Evolutionary conservation across 208 protist genomes (phyloP), one percentile per base, ranked within the genome.

Genomic region (Leishmania major): DNA sequence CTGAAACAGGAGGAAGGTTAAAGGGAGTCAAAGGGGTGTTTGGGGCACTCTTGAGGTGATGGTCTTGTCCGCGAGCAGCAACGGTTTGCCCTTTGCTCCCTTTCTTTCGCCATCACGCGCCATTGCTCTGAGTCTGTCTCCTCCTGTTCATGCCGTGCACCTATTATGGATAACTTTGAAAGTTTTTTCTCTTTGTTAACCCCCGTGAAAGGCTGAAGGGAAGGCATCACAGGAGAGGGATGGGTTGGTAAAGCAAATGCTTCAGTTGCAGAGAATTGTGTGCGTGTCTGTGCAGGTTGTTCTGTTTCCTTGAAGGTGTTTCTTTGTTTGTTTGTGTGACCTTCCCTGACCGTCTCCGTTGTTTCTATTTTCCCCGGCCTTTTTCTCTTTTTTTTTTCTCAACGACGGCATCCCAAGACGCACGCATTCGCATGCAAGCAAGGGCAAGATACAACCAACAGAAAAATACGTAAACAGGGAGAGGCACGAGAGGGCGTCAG

Each of bases 51-150:
- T 55, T 35, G 43, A 74, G 13, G 45, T 15, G 40, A 55, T 6
- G 13, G 25, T 37, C 13, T n/a, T n/a, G 11, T 55, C 70, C 43
- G 17, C 17, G 70, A 53, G 37, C 8, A 51, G 1, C n/a, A 45
- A 74, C n/a, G 70, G 45, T 28, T 74, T 35, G 28, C 45, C 70
- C 55, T 74, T 59, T 79, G 60, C 45, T 40, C 53, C n/a, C 31
- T 67, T 5, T 67, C 28, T 75, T 66, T 40, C 35, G 47, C 43
- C 70, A 22, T 53, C 45, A 25, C 25, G 13, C 25, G 22, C 45
- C 28, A 28, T 77, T 13, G n/a, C 19, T 64, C 22, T 60, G 31
- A 60, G 31, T 6, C 17, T 64, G 17, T 45, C 53, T 35, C 28
- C 13, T 76, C 31, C 19, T 77, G 51, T 13, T 40, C 51, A 64